Conservation (phyloP, 495 filamentous ascomycete genomes). For the Eremomyces bilateralis region DNA sequence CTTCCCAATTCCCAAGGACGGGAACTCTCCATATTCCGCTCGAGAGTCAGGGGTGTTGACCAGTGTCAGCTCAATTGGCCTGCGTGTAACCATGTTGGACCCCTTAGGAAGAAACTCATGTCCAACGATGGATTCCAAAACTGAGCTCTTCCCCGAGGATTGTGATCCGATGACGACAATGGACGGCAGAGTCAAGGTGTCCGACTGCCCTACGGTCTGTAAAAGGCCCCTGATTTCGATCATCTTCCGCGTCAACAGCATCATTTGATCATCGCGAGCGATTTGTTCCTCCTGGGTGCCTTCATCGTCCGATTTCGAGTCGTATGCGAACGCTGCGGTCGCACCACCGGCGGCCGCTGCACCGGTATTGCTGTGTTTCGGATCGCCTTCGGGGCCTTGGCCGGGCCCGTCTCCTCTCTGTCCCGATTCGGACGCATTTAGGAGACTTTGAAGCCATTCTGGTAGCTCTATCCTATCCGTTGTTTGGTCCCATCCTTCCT, state of each 20-base stretch:
- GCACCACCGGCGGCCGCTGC: slow-evolving; percentile 32
- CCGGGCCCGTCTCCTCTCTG: slow-evolving; percentile 15
- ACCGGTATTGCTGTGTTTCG: slow-evolving; percentile 38
- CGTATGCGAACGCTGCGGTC: slow-evolving; percentile 49
- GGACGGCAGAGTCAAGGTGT: slow-evolving; percentile 65
- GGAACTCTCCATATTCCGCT: slow-evolving; percentile 93
- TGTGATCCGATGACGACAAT: slow-evolving; percentile 98
- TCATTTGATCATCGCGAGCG: slow-evolving; percentile 95
- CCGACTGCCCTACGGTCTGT: slow-evolving; percentile 75
- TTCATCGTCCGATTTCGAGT: slow-evolving; percentile 51
- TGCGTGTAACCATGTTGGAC: slow-evolving; percentile 91
- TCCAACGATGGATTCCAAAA: slow-evolving; percentile 89
- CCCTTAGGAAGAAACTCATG: slow-evolving; percentile 97
- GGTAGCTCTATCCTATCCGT: slow-evolving; percentile 44
- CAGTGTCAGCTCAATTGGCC: slow-evolving; percentile 90
- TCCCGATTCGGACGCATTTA: slow-evolving; percentile 29
- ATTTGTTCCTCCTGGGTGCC: slow-evolving; percentile 33
- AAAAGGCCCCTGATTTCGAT: slow-evolving; percentile 92
- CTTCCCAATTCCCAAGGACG: slow-evolving; percentile 71
- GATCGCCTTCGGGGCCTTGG: slow-evolving; percentile 28
- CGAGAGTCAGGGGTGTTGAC: slow-evolving; percentile 83
- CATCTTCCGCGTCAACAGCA: slow-evolving; percentile 97
- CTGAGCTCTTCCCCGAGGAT: slow-evolving; percentile 94
- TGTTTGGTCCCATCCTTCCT: slow-evolving; percentile 61
- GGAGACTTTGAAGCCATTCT: slow-evolving; percentile 65